Percentiles rank a stretch among this genome's conserved stretches.
Evolutionary conservation across 768 basidiomycete species (phyloP).

Genomic region (Mycena galopus): DNA sequence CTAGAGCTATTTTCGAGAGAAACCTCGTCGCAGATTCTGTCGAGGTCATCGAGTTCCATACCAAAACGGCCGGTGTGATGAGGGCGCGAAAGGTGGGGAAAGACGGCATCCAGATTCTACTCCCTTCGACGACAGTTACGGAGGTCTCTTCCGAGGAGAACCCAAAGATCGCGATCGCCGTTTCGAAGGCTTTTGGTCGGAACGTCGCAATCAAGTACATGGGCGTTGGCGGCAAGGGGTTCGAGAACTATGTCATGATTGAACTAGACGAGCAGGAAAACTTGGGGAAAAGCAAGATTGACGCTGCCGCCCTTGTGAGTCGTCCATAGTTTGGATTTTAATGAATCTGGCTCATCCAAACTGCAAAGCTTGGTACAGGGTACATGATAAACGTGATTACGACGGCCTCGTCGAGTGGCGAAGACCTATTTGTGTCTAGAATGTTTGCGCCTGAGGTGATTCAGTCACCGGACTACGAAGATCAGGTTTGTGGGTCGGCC

Average conservation of each 20-base stretch:
- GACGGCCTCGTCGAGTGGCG: slow-evolving; percentile 45
- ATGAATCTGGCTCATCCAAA: not conserved
- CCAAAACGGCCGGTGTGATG: slow-evolving; percentile 40
- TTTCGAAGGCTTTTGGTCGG: slow-evolving; percentile 55
- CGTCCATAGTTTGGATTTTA: not conserved
- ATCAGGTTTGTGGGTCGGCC: slow-evolving; percentile 67
- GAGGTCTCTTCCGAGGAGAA: slow-evolving; percentile 48
- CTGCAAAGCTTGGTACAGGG: slow-evolving; percentile 49
- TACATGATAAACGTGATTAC: slow-evolving; percentile 57
- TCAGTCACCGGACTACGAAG: slow-evolving; percentile 51
- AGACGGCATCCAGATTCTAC: slow-evolving; percentile 53
- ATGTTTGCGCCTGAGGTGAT: slow-evolving; percentile 59
- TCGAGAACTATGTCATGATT: slow-evolving; percentile 53
- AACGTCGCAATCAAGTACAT: slow-evolving; percentile 53
- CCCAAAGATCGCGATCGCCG: slow-evolving; percentile 42
- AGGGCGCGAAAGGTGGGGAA: slow-evolving; percentile 47
- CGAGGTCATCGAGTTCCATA: slow-evolving; percentile 52
- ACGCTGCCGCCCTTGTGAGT: slow-evolving; percentile 53
- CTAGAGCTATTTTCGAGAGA: slow-evolving; percentile 53
- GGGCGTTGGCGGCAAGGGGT: slow-evolving; percentile 50
- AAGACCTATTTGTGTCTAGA: slow-evolving; percentile 58
- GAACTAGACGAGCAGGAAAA: slow-evolving; percentile 58
- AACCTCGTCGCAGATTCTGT: slow-evolving; percentile 44
- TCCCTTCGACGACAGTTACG: slow-evolving; percentile 46
- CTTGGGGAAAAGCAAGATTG: slow-evolving; percentile 46